Evolutionary conservation across 805 yeast species (phyloP), one percentile per base, ranked within the genome.

Genomic region (Pichia pseudocactophila): DNA sequence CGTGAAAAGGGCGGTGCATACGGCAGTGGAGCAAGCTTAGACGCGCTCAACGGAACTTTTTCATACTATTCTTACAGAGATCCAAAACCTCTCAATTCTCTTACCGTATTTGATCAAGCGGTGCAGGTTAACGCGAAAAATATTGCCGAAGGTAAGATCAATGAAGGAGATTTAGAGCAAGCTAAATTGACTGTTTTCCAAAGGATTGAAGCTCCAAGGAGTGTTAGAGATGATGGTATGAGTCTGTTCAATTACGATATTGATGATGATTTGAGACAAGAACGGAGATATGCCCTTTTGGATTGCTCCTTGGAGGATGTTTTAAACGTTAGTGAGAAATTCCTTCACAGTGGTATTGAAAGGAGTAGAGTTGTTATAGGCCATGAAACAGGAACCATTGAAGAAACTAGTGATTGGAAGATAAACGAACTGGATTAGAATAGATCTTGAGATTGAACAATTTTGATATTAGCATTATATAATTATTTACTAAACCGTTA

Each of bases 1-100:
- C 75, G 98, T 50, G 98, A 92, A 57, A 78, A 90, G 55, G 96
- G 96, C 44, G 98, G 98, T 45, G 98, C 98, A 0, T 92, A 92
- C 57, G 98, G 98, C 7, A 97, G 96, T 6, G 98, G 98, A 4
- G 83, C 95, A 4, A 65, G 74, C 7, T 92, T 80, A 59, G 84
- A 81, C 57, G 87, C 90, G 0, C 58, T 85, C 18, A 86, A 83
- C 39, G 97, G 97, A 0, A 53, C 80, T 2, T 76, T 90, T 54
- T 74, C 83, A 28, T 87, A 72, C 64, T 92, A 82, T 63, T 88
- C 97, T 0, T 92, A 90, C 66, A 74, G 98, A 52, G 98, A 92
- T 60, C 98, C 98, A 15, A 81, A 85, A 49, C 86, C 96, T 1
- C 57, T 71, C 31, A 74, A 77, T 49, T 82, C 96, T 2, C 59